phyloP scores from a whole-genome alignment of 2,329 filamentous ascomycete genomes.

The Sphaerulina musiva region DNA sequence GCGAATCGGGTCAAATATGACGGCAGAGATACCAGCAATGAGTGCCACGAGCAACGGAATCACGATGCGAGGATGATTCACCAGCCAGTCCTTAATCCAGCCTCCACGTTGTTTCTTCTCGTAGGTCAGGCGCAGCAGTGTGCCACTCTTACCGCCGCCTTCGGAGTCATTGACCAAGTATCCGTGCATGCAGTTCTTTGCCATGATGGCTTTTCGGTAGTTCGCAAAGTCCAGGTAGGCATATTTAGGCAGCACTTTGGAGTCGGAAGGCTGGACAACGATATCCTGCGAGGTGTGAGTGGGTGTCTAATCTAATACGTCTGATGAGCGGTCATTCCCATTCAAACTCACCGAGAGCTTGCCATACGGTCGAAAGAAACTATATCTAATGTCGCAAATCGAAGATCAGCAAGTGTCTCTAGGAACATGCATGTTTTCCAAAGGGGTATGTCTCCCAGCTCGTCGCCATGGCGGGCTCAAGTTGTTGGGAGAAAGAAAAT shows the following conservation, averaged over 20 bases:
- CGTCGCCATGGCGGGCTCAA: too few relatives aligned
- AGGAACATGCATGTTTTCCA: too few relatives aligned
- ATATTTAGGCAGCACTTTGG: constrained; percentile 74
- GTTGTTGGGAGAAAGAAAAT: too few relatives aligned
- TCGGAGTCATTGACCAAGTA: constrained; percentile 60
- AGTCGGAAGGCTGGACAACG: constrained; percentile 71
- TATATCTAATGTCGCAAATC: constrained; percentile 39
- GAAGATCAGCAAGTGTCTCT: too few relatives aligned
- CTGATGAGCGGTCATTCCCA: too few relatives aligned
- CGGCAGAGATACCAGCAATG: constrained; percentile 73
- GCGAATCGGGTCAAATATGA: constrained; percentile 88
- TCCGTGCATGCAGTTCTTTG: constrained; percentile 87
- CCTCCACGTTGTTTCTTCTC: constrained; percentile 70
- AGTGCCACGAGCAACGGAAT: constrained; percentile 77
- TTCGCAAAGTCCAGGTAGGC: constrained; percentile 71
- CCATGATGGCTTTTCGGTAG: constrained; percentile 73
- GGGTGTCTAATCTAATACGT: too few relatives aligned
- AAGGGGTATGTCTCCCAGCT: too few relatives aligned
- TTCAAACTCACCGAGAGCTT: constrained; percentile 54
- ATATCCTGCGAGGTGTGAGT: constrained; percentile 53
- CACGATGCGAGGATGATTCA: constrained; percentile 78
- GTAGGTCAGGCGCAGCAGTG: constrained; percentile 73
- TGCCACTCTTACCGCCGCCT: constrained; percentile 70
- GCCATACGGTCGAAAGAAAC: constrained; percentile 80
- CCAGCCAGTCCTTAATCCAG: constrained; percentile 80